phyloP scores from a whole-genome alignment of 2,329 filamentous ascomycete species.

The Xylariaceae sp. region DNA sequence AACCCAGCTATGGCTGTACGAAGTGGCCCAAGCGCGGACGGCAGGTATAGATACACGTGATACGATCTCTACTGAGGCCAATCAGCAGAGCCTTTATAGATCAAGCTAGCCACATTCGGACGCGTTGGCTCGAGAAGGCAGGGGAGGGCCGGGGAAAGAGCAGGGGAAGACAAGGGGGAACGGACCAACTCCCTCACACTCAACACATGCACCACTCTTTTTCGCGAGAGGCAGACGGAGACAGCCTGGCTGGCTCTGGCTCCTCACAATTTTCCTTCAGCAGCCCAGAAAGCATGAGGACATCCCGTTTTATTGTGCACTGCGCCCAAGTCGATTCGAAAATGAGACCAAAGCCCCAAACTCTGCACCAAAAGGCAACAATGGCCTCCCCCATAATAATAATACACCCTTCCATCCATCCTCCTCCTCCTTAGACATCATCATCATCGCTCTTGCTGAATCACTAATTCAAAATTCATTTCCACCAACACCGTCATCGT shows the following conservation, averaged over 20 bases:
- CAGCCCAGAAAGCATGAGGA: constrained; percentile 23
- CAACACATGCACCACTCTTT: constrained; percentile 15
- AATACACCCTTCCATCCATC: constrained; percentile 20
- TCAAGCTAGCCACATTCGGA: not conserved
- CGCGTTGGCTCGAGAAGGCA: not conserved
- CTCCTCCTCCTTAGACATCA: constrained; percentile 19
- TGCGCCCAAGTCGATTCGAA: constrained; percentile 25
- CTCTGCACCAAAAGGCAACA: constrained; percentile 26
- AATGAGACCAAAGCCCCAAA: constrained; percentile 35
- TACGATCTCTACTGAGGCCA: not conserved
- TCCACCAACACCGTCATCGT: constrained; percentile 12
- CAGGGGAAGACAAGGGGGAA: not conserved
- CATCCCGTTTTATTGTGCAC: constrained; percentile 24
- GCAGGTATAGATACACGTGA: too few relatives aligned
- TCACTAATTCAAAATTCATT: constrained; percentile 6
- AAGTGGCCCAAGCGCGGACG: too few relatives aligned
- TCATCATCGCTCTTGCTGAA: constrained; percentile 13
- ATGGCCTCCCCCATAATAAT: constrained; percentile 34
- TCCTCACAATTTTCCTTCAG: constrained; percentile 23
- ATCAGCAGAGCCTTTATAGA: not conserved
- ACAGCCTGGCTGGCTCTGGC: constrained; percentile 20
- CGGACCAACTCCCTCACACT: not conserved
- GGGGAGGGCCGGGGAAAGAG: not conserved
- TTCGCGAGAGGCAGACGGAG: constrained; percentile 20
- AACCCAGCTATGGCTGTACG: too few relatives aligned